Conservation (phyloP, 768 basidiomycete species). For the Mycena vulgaris region DNA sequence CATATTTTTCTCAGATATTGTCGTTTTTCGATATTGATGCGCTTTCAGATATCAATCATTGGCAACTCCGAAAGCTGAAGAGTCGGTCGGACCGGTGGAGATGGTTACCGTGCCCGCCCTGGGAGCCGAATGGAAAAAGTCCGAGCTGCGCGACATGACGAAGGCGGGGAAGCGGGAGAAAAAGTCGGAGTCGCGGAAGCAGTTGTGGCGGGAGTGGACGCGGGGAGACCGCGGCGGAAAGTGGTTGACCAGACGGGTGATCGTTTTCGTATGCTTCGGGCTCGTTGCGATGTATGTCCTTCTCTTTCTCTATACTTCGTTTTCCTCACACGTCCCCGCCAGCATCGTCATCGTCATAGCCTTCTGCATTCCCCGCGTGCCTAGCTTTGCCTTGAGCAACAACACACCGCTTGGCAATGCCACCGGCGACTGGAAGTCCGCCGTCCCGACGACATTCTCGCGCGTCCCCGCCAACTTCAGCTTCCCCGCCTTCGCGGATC, state of each 20-base stretch:
- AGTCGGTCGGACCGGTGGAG: slow-evolving; percentile 73
- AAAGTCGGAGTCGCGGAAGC: slow-evolving; percentile 65
- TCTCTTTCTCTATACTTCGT: not conserved
- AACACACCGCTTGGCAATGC: slow-evolving; percentile 72
- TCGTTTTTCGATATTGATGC: not conserved
- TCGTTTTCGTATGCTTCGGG: slow-evolving; percentile 80
- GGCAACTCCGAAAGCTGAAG: slow-evolving; percentile 54
- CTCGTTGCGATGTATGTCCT: slow-evolving; percentile 55
- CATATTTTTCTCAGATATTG: not conserved
- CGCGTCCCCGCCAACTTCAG: slow-evolving; percentile 91
- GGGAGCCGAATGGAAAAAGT: slow-evolving; percentile 90
- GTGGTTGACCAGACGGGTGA: slow-evolving; percentile 80
- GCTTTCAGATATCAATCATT: slow-evolving; percentile 31
- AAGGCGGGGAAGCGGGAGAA: slow-evolving; percentile 78
- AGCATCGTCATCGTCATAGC: slow-evolving; percentile 81
- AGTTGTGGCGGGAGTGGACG: slow-evolving; percentile 83
- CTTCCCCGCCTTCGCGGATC: slow-evolving; percentile 82
- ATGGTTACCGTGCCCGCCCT: slow-evolving; percentile 94
- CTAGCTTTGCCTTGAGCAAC: slow-evolving; percentile 75
- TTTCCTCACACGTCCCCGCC: not conserved
- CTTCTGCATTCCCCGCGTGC: slow-evolving; percentile 89
- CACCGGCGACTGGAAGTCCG: slow-evolving; percentile 68
- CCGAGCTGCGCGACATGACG: slow-evolving; percentile 85
- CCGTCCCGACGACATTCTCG: slow-evolving; percentile 76
- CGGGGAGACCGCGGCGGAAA: slow-evolving; percentile 86